These are phyloP conservation scores for Cyberlindnera maclurae DNA, from an alignment of 805 yeast genomes.

Conservation along the genomic window DNA sequence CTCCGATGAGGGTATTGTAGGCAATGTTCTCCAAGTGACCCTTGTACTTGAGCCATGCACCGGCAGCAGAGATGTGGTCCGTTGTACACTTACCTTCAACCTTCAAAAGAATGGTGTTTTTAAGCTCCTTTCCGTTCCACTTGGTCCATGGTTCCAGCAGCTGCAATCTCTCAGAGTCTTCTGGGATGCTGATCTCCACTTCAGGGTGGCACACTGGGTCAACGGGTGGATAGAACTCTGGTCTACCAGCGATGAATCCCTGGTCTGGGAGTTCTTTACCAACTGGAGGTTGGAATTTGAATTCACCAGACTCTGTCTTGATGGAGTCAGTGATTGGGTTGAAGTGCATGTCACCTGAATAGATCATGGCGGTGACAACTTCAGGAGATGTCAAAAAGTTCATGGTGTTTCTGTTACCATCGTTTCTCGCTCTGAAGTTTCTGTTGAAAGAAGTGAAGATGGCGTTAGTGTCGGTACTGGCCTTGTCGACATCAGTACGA, in stretches of 20 bases:
- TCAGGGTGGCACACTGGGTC: conserved; percentile 60
- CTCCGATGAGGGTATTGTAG: conserved; percentile 92
- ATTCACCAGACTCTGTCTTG: conserved; percentile 61
- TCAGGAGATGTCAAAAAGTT: conserved; percentile 99
- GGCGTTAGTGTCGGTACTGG: conserved; percentile 66
- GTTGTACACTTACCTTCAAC: conserved; percentile 98
- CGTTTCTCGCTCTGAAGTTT: conserved; percentile 96
- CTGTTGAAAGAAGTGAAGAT: conserved; percentile 97
- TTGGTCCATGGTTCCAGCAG: conserved; percentile 80
- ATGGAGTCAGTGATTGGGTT: conserved; percentile 89
- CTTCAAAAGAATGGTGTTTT: conserved; percentile 70
- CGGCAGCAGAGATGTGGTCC: conserved; percentile 98
- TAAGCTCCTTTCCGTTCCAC: conserved; percentile 82
- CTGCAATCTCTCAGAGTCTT: conserved; percentile 88
- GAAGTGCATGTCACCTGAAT: conserved; percentile 87
- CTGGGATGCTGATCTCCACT: conserved; percentile 64
- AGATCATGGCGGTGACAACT: conserved; percentile 93
- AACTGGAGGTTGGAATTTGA: conserved; percentile 70
- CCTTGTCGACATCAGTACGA: conserved; percentile 68
- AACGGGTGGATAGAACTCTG: conserved; percentile 64
- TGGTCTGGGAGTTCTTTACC: conserved; percentile 79
- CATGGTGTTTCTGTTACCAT: conserved; percentile 96
- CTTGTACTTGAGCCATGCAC: conserved; percentile 97
- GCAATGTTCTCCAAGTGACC: conserved; percentile 96
- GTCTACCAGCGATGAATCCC: conserved; percentile 74